These are phyloP conservation scores for Saraca asoca DNA, from an alignment of 331 rosid species.

Conservation along the genomic window DNA sequence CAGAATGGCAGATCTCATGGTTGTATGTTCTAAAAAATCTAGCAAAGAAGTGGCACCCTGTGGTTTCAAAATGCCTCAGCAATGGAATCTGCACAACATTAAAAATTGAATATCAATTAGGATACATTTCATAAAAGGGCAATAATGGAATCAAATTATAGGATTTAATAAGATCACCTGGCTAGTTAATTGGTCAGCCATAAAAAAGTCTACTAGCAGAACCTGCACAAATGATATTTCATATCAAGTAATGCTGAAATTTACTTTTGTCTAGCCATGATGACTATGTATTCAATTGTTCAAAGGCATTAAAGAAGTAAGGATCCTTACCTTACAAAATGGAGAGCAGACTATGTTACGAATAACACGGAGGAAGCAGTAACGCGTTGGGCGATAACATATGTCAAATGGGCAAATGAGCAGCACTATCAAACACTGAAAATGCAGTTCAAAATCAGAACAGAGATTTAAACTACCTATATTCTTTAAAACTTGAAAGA, in stretches of 20 bases:
- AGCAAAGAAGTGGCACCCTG: constrained; percentile 67
- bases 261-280: no score
- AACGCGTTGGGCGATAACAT: constrained; percentile 84
- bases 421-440: constrained; percentile 55
- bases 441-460: constrained; percentile 31
- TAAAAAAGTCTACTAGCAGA: constrained; percentile 76
- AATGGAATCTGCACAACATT: constrained; percentile 61
- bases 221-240: constrained; percentile 49
- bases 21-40: constrained; percentile 54
- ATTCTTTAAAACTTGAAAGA: constrained; percentile 5
- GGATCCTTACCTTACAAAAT: constrained; percentile 63
- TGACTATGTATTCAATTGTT: neutral
- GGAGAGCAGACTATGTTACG: constrained; percentile 86
- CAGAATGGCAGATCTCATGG: constrained; percentile 55
- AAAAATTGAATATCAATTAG: constrained; percentile 11
- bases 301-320: neutral
- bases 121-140: neutral
- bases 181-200: constrained; percentile 99
- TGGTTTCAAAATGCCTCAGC: constrained; percentile 73
- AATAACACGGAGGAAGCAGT: constrained; percentile 68
- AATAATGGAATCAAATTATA: constrained; percentile 4
- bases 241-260: neutral
- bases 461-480: neutral
- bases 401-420: constrained; percentile 81
- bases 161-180: constrained; percentile 56